Evolutionary conservation across 495 filamentous ascomycete species (phyloP), one percentile per base, ranked within the genome.

Genomic region (Xylaria grammica): DNA sequence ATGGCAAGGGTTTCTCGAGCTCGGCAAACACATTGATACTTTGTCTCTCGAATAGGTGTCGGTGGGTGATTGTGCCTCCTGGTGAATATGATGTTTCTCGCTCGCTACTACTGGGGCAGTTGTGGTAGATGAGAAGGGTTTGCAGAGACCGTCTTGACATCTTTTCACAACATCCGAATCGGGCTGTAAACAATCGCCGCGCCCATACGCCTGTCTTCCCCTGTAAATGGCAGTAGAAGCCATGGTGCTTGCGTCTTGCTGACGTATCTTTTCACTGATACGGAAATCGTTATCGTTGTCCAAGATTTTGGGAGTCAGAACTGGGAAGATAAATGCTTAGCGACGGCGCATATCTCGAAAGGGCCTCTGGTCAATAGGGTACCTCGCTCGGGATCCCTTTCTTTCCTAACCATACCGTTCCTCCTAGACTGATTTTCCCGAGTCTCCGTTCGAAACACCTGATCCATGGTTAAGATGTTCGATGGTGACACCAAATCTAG

Each of bases 221-320:
- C 22, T 30, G 13, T 8, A 22, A 20, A 22, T 22, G 22, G 32
- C 8, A 5, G 15, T 26, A 24, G 5, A 1, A 32, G n/a, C 38
- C 38, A 46, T 56, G 1, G 34, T 15, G 17, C 22, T 13, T 7
- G 55, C 55, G 29, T 73, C 68, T 8, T 59, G 49, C 54, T 19
- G 52, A 27, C 71, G 69, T 20, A 72, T 54, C 50, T 53, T 72
- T 19, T 74, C 56, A 40, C 71, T 74, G 10, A 67, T 26, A 58
- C 72, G 46, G 38, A 69, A 63, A 60, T 74, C 71, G n/a, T 65
- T 65, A 2, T 66, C 54, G 8, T 54, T 50, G 24, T 73, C 71
- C 26, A 74, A 51, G 51, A 72, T 58, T 22, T 45, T 66, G 2
- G 67, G 50, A 10, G 46, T 45, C 15, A 22, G 7, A 19, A 42